phyloP scores from a whole-genome alignment of 495 filamentous ascomycete species.

The Penicillium fimorum region DNA sequence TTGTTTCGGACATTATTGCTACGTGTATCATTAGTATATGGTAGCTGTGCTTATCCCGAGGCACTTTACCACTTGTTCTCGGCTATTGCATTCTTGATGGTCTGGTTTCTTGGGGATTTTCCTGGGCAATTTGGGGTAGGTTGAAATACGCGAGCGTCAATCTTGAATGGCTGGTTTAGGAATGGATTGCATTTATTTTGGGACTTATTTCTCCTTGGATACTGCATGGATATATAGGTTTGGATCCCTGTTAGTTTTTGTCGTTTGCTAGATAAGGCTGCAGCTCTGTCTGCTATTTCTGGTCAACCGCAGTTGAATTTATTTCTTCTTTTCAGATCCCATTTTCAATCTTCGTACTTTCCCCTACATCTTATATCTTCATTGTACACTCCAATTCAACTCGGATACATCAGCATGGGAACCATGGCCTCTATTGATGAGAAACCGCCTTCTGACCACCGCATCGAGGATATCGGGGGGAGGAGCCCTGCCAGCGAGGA shows the following conservation, averaged over 20 bases:
- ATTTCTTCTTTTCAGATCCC: not conserved
- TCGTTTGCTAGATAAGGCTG: not conserved
- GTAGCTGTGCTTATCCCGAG: conserved; percentile 13
- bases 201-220: not conserved
- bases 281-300: not conserved
- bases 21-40: not conserved
- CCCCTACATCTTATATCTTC: not conserved
- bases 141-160: not conserved
- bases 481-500: conserved; percentile 19
- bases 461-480: conserved; percentile 32
- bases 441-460: conserved; percentile 28
- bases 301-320: not conserved
- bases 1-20: conserved; percentile 8
- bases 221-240: not conserved
- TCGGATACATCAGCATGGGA: not conserved
- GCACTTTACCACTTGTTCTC: conserved; percentile 16
- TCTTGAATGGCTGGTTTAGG: not conserved
- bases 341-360: not conserved
- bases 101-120: not conserved
- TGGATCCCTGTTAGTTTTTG: not conserved
- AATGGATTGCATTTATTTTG: not conserved
- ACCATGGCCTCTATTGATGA: conserved; percentile 16
- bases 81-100: conserved; percentile 15
- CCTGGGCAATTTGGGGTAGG: not conserved
- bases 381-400: not conserved